Percentiles rank a stretch among this genome's conserved stretches.
phyloP scores from a whole-genome alignment of 257 asterid species.

The Solanum pinnatisectum region DNA sequence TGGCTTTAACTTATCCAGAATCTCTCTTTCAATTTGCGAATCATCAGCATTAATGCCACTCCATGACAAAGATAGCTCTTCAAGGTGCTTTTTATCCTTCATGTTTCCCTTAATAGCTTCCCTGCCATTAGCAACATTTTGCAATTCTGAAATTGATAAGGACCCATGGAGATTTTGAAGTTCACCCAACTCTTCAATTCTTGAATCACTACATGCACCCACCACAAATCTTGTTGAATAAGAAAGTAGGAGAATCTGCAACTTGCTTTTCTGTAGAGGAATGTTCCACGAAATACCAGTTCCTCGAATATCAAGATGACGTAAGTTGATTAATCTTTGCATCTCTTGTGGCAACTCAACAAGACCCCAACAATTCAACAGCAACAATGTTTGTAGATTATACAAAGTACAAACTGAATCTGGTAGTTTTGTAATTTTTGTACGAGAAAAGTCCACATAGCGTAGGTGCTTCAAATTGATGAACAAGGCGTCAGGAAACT shows the following conservation, averaged over 20 bases:
- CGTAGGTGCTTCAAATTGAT: too few relatives aligned
- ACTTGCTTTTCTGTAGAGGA: background rate
- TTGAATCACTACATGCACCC: background rate
- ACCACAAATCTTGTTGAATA: background rate
- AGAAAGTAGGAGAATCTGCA: background rate
- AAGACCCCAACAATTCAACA: background rate
- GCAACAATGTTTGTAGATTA: conserved; percentile 13
- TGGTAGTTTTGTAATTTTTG: conserved; percentile 32
- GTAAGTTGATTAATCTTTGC: too few relatives aligned
- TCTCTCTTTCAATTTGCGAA: too few relatives aligned
- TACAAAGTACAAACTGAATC: conserved; percentile 26
- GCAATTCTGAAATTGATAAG: background rate
- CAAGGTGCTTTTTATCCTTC: background rate
- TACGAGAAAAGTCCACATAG: conserved; percentile 16
- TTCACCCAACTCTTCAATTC: background rate
- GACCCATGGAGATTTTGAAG: background rate
- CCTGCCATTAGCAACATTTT: background rate
- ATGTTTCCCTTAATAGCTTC: background rate
- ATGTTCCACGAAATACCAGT: too few relatives aligned
- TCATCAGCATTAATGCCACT: background rate
- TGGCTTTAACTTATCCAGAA: too few relatives aligned
- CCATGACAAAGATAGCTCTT: background rate
- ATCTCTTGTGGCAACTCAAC: background rate
- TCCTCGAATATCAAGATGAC: too few relatives aligned
- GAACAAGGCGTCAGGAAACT: too few relatives aligned